Conservation (phyloP, 306 rosid species). For the Casuarina cunninghamiana region DNA sequence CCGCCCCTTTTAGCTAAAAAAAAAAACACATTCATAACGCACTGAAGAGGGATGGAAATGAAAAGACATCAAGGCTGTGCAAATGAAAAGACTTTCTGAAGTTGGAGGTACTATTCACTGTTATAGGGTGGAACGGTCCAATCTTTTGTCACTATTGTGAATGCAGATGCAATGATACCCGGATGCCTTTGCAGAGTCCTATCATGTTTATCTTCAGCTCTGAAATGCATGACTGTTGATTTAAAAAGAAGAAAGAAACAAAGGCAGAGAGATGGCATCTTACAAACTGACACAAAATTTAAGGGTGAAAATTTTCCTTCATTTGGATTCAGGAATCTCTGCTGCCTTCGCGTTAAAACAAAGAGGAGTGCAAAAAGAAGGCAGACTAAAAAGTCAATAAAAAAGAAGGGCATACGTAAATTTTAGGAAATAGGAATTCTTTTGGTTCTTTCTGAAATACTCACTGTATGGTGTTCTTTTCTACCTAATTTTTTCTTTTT, state of each 20-base stretch:
- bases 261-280: conserved; percentile 31
- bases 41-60: no score
- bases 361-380: conserved; percentile 16
- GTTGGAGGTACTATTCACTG: background rate
- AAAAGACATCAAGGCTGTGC: background rate
- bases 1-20: no score
- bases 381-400: conserved; percentile 18
- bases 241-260: conserved; percentile 29
- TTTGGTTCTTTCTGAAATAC: background rate
- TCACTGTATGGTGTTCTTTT: background rate
- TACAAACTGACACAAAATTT: background rate
- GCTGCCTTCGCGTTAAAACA: conserved; percentile 41
- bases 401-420: conserved; percentile 21
- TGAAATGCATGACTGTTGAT: conserved; percentile 37
- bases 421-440: background rate
- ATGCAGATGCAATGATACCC: background rate
- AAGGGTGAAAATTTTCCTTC: background rate
- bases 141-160: background rate
- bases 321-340: conserved; percentile 39
- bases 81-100: background rate
- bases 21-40: no score
- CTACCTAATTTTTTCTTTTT: no score
- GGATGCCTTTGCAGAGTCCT: background rate
- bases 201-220: conserved; percentile 18
- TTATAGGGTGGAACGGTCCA: background rate